Evolutionary conservation across 2,329 filamentous ascomycete genomes (phyloP).

Genomic region (Hirsutella minnesotensis): DNA sequence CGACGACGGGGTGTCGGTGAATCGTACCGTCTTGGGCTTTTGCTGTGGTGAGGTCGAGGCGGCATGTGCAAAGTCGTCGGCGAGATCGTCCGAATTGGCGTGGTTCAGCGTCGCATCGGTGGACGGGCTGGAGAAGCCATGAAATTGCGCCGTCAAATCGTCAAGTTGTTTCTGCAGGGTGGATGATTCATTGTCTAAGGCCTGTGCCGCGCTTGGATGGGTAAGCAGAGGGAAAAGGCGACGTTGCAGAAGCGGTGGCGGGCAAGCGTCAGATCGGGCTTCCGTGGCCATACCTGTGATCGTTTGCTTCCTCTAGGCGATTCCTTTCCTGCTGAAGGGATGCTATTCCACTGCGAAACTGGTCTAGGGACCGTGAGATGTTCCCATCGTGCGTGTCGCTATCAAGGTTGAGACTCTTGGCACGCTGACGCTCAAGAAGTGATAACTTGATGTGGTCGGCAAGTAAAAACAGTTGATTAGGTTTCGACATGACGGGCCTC

Average conservation of each 20-base stretch:
- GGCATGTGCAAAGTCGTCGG: conserved; percentile 53
- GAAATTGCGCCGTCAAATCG: conserved; percentile 71
- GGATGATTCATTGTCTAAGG: conserved; percentile 51
- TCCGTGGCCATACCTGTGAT: conserved; percentile 41
- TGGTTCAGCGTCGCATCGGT: conserved; percentile 40
- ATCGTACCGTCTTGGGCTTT: conserved; percentile 67
- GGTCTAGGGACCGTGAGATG: conserved; percentile 78
- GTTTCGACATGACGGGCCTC: conserved; percentile 28
- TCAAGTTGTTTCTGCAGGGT: conserved; percentile 62
- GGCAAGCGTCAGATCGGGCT: neutral
- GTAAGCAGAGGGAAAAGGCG: neutral
- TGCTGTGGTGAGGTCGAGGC: conserved; percentile 25
- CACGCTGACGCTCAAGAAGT: conserved; percentile 80
- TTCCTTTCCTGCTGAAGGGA: conserved; percentile 52
- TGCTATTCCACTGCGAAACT: conserved; percentile 70
- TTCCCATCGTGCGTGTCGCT: conserved; percentile 76
- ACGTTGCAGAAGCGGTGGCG: neutral
- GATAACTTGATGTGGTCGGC: conserved; percentile 97
- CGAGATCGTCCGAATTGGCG: conserved; percentile 53
- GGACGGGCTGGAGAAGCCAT: conserved; percentile 45
- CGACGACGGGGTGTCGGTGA: conserved; percentile 52
- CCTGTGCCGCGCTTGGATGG: conserved; percentile 28
- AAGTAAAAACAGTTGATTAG: conserved; percentile 76
- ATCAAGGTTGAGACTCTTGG: conserved; percentile 67
- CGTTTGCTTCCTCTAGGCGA: conserved; percentile 50